Percentiles rank a stretch among this genome's conserved stretches.
Conservation (phyloP, 2,329 filamentous ascomycete genomes). For the Hymenoscyphus linearis region DNA sequence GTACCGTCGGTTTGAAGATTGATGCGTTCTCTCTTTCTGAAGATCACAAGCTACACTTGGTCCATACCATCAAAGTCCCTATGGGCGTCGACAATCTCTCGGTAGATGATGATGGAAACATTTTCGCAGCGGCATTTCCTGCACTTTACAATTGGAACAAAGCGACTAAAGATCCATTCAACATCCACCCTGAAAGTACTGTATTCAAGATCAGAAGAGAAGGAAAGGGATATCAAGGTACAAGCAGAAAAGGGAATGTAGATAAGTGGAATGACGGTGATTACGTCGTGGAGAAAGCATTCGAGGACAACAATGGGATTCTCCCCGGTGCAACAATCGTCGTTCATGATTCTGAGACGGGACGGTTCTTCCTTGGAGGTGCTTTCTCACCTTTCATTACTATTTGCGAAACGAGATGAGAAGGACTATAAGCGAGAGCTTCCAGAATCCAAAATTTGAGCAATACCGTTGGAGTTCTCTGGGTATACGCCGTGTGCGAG, state of each 20-base stretch:
- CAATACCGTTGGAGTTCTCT: background rate
- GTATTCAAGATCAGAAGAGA: slow-evolving; percentile 26
- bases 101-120: slow-evolving; percentile 33
- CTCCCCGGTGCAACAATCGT: slow-evolving; percentile 26
- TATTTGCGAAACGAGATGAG: slow-evolving; percentile 18
- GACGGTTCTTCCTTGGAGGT: slow-evolving; percentile 31
- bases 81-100: slow-evolving; percentile 35
- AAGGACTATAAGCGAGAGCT: background rate
- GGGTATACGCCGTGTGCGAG: background rate
- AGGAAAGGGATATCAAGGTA: slow-evolving; percentile 8
- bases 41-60: slow-evolving; percentile 16
- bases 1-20: slow-evolving; percentile 24
- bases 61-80: slow-evolving; percentile 27
- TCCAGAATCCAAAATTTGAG: background rate
- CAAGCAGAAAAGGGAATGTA: slow-evolving; percentile 2
- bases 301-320: slow-evolving; percentile 33
- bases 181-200: slow-evolving; percentile 17
- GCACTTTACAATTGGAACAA: slow-evolving; percentile 21
- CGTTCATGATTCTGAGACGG: slow-evolving; percentile 31
- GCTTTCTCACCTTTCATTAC: slow-evolving; percentile 20
- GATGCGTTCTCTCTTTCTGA: slow-evolving; percentile 23
- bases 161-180: slow-evolving; percentile 23
- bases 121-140: slow-evolving; percentile 33
- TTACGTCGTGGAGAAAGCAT: slow-evolving; percentile 28
- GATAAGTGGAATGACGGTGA: slow-evolving; percentile 13